Evolutionary conservation across 2,329 filamentous ascomycete species (phyloP), one percentile per base, ranked within the genome.

Genomic region (Aspergillus nomiae): DNA sequence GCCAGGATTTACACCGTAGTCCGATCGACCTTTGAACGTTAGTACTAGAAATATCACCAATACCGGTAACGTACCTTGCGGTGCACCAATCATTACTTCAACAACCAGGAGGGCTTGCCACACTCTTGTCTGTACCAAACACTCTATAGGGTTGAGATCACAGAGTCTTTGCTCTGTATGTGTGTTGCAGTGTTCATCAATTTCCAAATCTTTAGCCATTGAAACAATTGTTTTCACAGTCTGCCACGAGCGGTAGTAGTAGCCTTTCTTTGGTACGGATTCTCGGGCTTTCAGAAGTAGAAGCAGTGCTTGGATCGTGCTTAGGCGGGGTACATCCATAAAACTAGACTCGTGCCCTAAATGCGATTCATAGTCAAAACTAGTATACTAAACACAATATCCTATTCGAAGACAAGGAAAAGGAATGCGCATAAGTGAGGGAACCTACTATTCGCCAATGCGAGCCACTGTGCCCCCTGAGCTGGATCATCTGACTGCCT

Each of bases 201-300:
- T 82, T 24, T 93, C 92, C 36, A 98, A 83, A 74, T 97, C 94
- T 72, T 96, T 95, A 30, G 89, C 92, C 92, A 98, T 97, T 54
- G 93, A 90, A 9, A 96, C 90, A 66, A 94, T 92, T 64, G 94
- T 92, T 59, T 97, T 94, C 24, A 96, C 88, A 6, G 91, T 92
- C 88, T 97, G 96, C 94, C 95, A 98, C 0, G 95, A 98, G 43
- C 94, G 89, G 78, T 95, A 98, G 77, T 95, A 98, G 75, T 98
- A 98, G 1, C 95, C 95, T 64, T 92, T 89, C 74, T 96, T 96
- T 0, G 94, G 94, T 10, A 91, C 89, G n/a, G 92, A 91, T 77
- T 98, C 94, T 66, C 93, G 87, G 1, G 94, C 95, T 77, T 98
- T 98, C 50, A 97, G 81, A 21, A 97, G 84, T 51, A 98, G 89